phyloP scores from a whole-genome alignment of 2,329 filamentous ascomycete species.

The Aspergillus proliferans region DNA sequence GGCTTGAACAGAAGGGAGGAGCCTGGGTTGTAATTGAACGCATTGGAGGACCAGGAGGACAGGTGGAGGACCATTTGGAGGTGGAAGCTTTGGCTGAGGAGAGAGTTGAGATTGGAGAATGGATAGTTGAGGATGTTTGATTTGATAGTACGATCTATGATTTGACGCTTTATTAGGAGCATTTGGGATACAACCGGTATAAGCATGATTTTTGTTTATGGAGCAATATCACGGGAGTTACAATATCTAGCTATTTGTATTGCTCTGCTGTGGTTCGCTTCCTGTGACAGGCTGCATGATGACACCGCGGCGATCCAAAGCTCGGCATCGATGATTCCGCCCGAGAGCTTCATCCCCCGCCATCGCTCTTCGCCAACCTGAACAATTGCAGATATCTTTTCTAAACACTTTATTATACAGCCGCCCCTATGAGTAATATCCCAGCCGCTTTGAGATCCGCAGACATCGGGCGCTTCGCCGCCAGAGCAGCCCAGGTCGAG shows the following conservation, averaged over 20 bases:
- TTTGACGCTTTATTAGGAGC: too few species aligned
- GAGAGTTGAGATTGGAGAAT: slow-evolving; percentile 37
- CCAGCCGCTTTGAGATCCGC: slow-evolving; percentile 69
- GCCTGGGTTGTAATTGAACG: slow-evolving; percentile 79
- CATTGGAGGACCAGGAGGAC: slow-evolving; percentile 57
- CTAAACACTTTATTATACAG: slow-evolving; percentile 1
- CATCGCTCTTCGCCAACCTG: slow-evolving; percentile 3
- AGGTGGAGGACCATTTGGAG: slow-evolving; percentile 38
- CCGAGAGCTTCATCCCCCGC: slow-evolving; percentile 19
- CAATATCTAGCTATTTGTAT: background rate
- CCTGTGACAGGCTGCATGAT: background rate
- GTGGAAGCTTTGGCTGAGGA: slow-evolving; percentile 40
- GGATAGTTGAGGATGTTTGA: slow-evolving; percentile 31
- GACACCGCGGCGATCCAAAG: background rate
- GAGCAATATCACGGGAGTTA: background rate
- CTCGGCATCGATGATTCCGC: slow-evolving; percentile 1
- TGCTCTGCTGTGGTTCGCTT: too few species aligned
- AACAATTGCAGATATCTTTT: slow-evolving; percentile 3
- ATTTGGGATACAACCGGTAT: background rate
- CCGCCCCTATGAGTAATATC: slow-evolving; percentile 59
- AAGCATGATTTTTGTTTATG: background rate
- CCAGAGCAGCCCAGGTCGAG: slow-evolving; percentile 77
- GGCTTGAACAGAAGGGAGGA: slow-evolving; percentile 49
- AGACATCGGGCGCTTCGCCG: slow-evolving; percentile 77
- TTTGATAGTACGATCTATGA: background rate